Conservation (phyloP, 805 yeast genomes). For the Candida railenensis region DNA sequence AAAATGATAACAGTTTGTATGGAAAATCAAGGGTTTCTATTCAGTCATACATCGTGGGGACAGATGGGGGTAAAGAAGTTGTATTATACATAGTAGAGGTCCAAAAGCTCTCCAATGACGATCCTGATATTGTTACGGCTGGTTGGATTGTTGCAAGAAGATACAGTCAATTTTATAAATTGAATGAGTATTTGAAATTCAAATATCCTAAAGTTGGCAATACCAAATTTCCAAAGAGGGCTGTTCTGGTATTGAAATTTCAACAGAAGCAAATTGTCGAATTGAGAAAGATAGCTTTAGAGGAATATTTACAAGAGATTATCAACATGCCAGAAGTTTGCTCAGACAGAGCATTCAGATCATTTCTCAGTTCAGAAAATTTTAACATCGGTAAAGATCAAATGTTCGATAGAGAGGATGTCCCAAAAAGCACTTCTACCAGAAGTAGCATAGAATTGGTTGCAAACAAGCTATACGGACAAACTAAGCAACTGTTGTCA, state of each 20-base stretch:
- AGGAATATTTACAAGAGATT: constrained; percentile 58
- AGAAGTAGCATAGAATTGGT: constrained; percentile 25
- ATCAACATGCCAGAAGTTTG: constrained; percentile 69
- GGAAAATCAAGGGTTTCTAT: constrained; percentile 60
- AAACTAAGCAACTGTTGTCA: not conserved
- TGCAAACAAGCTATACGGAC: constrained; percentile 25
- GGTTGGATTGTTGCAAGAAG: constrained; percentile 92
- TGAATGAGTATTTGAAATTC: constrained; percentile 62
- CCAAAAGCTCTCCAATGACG: constrained; percentile 44
- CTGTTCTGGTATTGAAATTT: constrained; percentile 64
- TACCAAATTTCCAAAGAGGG: constrained; percentile 58
- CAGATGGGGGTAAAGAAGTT: constrained; percentile 58
- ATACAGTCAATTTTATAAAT: constrained; percentile 75
- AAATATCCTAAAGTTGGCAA: constrained; percentile 48
- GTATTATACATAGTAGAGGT: constrained; percentile 77
- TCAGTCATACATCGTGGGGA: constrained; percentile 54
- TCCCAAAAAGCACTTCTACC: constrained; percentile 1
- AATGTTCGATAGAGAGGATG: constrained; percentile 16
- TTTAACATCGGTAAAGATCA: constrained; percentile 39
- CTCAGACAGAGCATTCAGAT: constrained; percentile 66
- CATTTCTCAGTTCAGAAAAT: constrained; percentile 73
- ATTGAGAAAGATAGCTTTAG: constrained; percentile 59
- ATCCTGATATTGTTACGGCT: constrained; percentile 51
- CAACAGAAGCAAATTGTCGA: constrained; percentile 66
- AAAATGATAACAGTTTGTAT: constrained; percentile 72